These are phyloP conservation scores for Ophiostoma perfectum DNA, from an alignment of 2,329 filamentous ascomycete genomes.

Conservation along the genomic window DNA sequence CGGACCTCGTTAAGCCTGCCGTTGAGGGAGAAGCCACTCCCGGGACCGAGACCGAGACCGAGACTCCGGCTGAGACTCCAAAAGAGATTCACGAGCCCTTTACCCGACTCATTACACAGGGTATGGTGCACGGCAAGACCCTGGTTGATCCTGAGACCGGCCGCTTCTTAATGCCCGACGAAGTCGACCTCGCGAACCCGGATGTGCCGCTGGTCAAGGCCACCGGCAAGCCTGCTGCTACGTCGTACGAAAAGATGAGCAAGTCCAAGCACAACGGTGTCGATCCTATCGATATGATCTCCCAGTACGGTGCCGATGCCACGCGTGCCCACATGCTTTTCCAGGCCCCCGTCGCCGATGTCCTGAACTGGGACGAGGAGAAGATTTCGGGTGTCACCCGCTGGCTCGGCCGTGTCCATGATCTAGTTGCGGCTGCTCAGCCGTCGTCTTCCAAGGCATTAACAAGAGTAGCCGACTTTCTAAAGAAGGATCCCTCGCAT, in stretches of 20 bases:
- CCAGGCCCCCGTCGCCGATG: slow-evolving; percentile 75
- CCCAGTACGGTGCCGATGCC: slow-evolving; percentile 73
- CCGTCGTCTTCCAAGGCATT: slow-evolving; percentile 16
- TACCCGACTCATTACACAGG: slow-evolving; percentile 74
- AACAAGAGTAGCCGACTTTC: slow-evolving; percentile 27
- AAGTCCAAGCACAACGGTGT: slow-evolving; percentile 93
- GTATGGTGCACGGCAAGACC: slow-evolving; percentile 89
- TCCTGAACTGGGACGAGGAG: slow-evolving; percentile 80
- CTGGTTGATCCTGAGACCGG: slow-evolving; percentile 69
- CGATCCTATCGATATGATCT: slow-evolving; percentile 68
- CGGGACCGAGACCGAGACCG: background rate
- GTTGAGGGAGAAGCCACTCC: background rate
- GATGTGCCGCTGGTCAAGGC: slow-evolving; percentile 55
- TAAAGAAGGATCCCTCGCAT: slow-evolving; percentile 35
- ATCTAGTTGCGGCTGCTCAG: slow-evolving; percentile 41
- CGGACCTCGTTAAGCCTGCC: slow-evolving; percentile 34
- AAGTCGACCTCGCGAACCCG: slow-evolving; percentile 60
- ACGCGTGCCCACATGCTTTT: slow-evolving; percentile 84
- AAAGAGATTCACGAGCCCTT: slow-evolving; percentile 63
- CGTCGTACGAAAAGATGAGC: slow-evolving; percentile 87
- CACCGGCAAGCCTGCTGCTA: slow-evolving; percentile 52
- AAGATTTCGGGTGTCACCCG: slow-evolving; percentile 77
- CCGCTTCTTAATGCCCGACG: slow-evolving; percentile 68
- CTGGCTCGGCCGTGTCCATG: slow-evolving; percentile 67
- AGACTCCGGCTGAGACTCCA: slow-evolving; percentile 21